phyloP scores from a whole-genome alignment of 2,329 filamentous ascomycete genomes.

The Colletotrichum tofieldiae region DNA sequence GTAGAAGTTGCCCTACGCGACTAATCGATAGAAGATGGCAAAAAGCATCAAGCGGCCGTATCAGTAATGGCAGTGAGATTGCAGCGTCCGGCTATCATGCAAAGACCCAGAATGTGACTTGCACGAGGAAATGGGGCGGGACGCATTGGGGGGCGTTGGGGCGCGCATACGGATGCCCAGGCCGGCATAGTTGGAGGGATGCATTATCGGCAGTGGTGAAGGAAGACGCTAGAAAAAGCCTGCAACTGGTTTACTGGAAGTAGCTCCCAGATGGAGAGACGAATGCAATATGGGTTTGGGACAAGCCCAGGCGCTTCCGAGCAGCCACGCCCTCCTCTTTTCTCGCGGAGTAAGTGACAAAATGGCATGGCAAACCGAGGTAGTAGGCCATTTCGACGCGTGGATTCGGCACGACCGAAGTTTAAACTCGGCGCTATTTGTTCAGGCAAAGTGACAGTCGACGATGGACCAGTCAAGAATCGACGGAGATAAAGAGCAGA shows the following conservation, averaged over 20 bases:
- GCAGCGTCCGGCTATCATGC: conserved; percentile 10
- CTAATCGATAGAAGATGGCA: background rate
- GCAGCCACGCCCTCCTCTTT: background rate
- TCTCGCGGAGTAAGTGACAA: background rate
- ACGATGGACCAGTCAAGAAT: background rate
- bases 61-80: conserved; percentile 16
- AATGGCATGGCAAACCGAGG: background rate
- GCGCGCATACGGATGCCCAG: background rate
- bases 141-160: background rate
- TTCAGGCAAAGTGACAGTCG: conserved; percentile 3
- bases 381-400: conserved; percentile 3
- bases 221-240: conserved; percentile 14
- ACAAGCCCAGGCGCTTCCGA: background rate
- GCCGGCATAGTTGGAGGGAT: background rate
- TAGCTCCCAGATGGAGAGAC: background rate
- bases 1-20: conserved; percentile 7
- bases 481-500: background rate
- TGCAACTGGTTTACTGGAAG: background rate
- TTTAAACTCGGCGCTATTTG: conserved; percentile 24
- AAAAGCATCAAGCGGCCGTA: background rate
- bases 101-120: background rate
- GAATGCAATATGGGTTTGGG: conserved; percentile 5
- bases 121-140: background rate
- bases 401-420: conserved; percentile 37
- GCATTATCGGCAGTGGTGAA: conserved; percentile 12